Evolutionary conservation across 345 rosid genomes (phyloP), one percentile per base, ranked within the genome.

Genomic region (Brassica cretica): DNA sequence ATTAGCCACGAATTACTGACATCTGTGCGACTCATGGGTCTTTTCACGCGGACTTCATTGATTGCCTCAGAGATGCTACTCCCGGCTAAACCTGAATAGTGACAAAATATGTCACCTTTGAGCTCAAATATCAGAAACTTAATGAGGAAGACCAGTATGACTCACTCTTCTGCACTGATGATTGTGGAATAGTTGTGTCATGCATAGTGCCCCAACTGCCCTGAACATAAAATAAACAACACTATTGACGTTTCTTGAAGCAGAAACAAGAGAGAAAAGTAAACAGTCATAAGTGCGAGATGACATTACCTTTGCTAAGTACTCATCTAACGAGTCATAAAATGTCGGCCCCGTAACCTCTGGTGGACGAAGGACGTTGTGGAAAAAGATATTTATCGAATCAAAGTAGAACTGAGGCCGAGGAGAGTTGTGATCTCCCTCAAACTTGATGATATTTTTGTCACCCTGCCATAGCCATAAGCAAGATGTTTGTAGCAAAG

Each of bases 391-490:
- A 77, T 93, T 93, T 75, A 93, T 79, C 5, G 99, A 95, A 85
- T 95, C 98, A 79, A 93, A 95, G 84, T 95, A 95, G 71, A 95
- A 95, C 27, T 82, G 99, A 30, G 99, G 99, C 29, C 99, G 93
- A 21, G 91, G 94, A 46, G 99, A 93, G 79, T 95, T 95, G 85
- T 95, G 99, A 79, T 95, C 99, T 85, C 99, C 99, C 74, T 93
- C 97, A 78, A 95, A 95, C 76, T 93, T 95, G 84, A 95, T 93
- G 61, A 95, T 87, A 78, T 95, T 95, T 88, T 95, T 95, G 88
- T 94, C 98, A 35, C 99, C 99, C 99, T 94, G 87, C 74, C 79
- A 81, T 69, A 76, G 51, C 46, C 46, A 41, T 35, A 65, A 32
- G 37, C 77, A 73, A 78, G 27, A 67, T 60, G 76, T 81, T 68